A percentile compares a stretch with the other conserved stretches of the same genome.
These are phyloP conservation scores for Arabis alpina DNA, from an alignment of 345 rosid genomes.

Conservation along the genomic window DNA sequence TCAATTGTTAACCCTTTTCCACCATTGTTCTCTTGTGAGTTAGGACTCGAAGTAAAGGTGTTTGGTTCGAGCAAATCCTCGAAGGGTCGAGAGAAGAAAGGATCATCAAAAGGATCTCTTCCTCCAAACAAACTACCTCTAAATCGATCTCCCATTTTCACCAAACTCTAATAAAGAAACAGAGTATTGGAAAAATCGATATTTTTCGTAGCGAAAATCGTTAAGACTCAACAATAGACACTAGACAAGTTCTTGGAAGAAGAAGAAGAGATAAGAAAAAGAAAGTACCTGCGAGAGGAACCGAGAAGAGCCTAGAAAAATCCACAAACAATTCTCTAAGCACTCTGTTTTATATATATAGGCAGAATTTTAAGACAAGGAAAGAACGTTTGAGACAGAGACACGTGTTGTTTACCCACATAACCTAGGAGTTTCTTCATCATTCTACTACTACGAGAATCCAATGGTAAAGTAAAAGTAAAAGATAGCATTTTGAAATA, in stretches of 20 bases:
- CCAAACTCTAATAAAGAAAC: too few relatives aligned
- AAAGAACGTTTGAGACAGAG: constrained; percentile 1
- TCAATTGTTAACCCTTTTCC: constrained; percentile 60
- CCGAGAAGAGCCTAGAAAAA: constrained; percentile 27
- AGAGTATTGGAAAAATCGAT: too few relatives aligned
- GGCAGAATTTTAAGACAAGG: neutral
- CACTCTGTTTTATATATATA: constrained; percentile 17
- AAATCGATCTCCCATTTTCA: constrained; percentile 40
- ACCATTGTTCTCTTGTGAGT: constrained; percentile 22
- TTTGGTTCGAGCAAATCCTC: constrained; percentile 47
- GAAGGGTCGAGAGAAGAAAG: constrained; percentile 64
- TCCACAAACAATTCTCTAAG: constrained; percentile 8
- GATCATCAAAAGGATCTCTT: constrained; percentile 79
- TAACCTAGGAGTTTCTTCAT: constrained; percentile 38
- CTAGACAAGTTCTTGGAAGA: neutral
- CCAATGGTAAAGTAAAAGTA: constrained; percentile 3
- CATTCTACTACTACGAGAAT: constrained; percentile 23
- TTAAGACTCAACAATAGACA: too few relatives aligned
- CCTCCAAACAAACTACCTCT: constrained; percentile 63
- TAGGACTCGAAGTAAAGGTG: constrained; percentile 36
- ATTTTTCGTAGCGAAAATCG: too few relatives aligned
- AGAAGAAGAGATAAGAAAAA: neutral
- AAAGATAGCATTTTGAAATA: neutral
- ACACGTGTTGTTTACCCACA: constrained; percentile 33
- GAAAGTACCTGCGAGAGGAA: constrained; percentile 33